phyloP scores from a whole-genome alignment of 2,329 filamentous ascomycete species.

The Paecilomyces variotii region DNA sequence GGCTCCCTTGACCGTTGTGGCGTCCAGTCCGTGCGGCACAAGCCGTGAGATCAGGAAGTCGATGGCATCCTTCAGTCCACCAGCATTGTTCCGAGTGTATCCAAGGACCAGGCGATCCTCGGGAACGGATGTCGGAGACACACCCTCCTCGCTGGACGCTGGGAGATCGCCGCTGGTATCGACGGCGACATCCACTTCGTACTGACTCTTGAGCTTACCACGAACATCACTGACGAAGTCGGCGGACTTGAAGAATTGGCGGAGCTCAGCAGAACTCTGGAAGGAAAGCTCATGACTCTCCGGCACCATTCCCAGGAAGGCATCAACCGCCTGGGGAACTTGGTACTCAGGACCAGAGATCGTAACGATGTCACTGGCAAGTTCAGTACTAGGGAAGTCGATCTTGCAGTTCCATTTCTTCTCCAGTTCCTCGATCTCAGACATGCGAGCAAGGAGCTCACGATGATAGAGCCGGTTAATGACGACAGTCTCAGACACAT shows the following conservation, averaged over 20 bases:
- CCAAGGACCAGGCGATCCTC: conserved; percentile 58
- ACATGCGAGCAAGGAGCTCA: conserved; percentile 78
- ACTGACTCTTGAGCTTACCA: conserved; percentile 78
- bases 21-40: conserved; percentile 81
- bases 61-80: conserved; percentile 88
- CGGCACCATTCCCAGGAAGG: conserved; percentile 94
- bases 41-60: conserved; percentile 85
- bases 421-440: conserved; percentile 87
- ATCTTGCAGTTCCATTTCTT: conserved; percentile 99
- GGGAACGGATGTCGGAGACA: conserved; percentile 40
- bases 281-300: conserved; percentile 90
- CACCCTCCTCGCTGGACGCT: conserved; percentile 25
- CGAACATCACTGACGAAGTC: conserved; percentile 75
- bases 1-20: conserved; percentile 79
- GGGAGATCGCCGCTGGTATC: conserved; percentile 39
- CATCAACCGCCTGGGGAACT: conserved; percentile 92
- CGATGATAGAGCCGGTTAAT: conserved; percentile 94
- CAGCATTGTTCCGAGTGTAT: conserved; percentile 95
- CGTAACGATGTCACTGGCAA: conserved; percentile 91
- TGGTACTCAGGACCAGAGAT: conserved; percentile 97
- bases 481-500: conserved; percentile 85
- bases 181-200: conserved; percentile 80
- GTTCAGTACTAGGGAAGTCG: conserved; percentile 93
- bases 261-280: conserved; percentile 64
- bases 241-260: conserved; percentile 71